A percentile compares a stretch with the other conserved stretches of the same genome.
These are phyloP conservation scores for Mortierella sp. DNA, from an alignment of 371 early-diverging fungal species.

Conservation along the genomic window DNA sequence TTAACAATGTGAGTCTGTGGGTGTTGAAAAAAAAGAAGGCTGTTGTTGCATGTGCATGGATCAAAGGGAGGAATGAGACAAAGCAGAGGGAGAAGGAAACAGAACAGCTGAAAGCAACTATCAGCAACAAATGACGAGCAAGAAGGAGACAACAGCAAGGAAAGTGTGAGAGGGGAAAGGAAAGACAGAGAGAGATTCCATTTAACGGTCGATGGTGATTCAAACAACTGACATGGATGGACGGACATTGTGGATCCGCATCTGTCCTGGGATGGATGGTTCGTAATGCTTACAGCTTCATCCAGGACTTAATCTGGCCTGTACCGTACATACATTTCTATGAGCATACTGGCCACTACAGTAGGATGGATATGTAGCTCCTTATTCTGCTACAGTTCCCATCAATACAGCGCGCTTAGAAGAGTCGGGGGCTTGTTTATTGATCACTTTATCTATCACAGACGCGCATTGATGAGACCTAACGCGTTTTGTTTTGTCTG, in stretches of 20 bases:
- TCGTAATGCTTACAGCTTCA: neutral
- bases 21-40: neutral
- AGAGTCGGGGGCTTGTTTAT: neutral
- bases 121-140: neutral
- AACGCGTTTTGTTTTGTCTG: neutral
- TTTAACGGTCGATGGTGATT: neutral
- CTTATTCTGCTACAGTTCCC: neutral
- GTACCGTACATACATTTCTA: neutral
- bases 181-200: neutral
- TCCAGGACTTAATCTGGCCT: neutral
- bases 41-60: neutral
- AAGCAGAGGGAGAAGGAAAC: neutral
- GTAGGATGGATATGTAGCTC: neutral
- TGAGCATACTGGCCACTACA: neutral
- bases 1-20: neutral
- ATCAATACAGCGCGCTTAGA: neutral
- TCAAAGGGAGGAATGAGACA: neutral
- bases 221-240: neutral
- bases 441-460: neutral
- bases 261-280: constrained; percentile 2
- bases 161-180: neutral
- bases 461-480: neutral
- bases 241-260: neutral
- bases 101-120: neutral
- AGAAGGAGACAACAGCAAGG: neutral